These are phyloP conservation scores for Ceratocystiopsis brevicomis DNA, from an alignment of 2,329 filamentous ascomycete genomes.

Conservation along the genomic window DNA sequence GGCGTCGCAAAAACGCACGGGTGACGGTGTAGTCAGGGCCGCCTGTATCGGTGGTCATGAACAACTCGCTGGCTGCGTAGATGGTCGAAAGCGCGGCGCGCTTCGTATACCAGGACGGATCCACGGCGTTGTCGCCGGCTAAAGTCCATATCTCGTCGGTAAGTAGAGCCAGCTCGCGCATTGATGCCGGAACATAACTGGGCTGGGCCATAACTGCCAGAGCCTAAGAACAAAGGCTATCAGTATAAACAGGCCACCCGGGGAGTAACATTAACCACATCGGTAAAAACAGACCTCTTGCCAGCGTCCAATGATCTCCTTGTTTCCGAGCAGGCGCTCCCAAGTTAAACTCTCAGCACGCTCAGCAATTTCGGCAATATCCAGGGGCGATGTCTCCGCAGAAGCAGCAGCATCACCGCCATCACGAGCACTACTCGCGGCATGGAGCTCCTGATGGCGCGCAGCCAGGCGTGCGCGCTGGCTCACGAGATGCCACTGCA, in stretches of 20 bases:
- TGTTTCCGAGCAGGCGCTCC: conserved; percentile 60
- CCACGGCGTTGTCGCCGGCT: conserved; percentile 63
- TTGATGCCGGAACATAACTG: conserved; percentile 52
- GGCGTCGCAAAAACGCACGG: conserved; percentile 56
- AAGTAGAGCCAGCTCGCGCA: conserved; percentile 62
- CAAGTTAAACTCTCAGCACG: conserved; percentile 57
- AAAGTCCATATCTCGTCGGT: conserved; percentile 88
- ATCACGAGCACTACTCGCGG: conserved; percentile 9
- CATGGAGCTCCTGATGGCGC: conserved; percentile 21
- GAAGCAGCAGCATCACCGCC: conserved; percentile 11
- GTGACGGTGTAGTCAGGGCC: conserved; percentile 52
- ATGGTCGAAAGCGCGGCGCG: conserved; percentile 35
- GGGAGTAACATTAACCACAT: too few species aligned
- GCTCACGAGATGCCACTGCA: conserved; percentile 56
- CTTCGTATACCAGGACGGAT: conserved; percentile 70
- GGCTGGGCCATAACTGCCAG: conserved; percentile 81
- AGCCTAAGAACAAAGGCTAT: conserved; percentile 26
- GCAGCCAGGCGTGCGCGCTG: conserved; percentile 41
- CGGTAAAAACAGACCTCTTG: conserved; percentile 45
- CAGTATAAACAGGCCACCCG: too few species aligned
- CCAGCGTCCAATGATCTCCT: conserved; percentile 55
- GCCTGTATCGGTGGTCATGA: conserved; percentile 80
- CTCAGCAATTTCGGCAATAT: conserved; percentile 26
- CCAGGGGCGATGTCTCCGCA: neutral
- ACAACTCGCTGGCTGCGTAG: conserved; percentile 63